Conservation (phyloP, 139 green algal species). For the Chlamydomonas sphaeroides region DNA sequence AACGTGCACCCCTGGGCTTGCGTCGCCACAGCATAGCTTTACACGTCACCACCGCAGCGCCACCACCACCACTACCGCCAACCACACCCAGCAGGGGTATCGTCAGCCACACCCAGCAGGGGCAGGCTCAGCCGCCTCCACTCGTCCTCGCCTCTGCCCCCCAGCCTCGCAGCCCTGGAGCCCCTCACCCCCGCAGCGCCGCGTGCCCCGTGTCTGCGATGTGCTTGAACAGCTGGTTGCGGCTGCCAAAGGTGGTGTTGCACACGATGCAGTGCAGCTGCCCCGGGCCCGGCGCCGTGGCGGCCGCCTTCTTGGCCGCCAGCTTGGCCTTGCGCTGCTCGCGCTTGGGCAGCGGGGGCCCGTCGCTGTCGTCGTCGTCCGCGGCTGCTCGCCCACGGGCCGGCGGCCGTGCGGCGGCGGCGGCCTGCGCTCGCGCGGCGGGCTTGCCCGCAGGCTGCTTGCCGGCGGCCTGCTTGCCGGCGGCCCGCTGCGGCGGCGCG, state of each 20-base stretch:
- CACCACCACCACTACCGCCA: too few species aligned
- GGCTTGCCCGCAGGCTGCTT: not conserved
- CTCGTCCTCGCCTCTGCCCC: too few species aligned
- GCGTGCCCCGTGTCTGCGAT: slow-evolving; percentile 70
- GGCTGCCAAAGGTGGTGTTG: slow-evolving; percentile 61
- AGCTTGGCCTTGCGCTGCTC: slow-evolving; percentile 56
- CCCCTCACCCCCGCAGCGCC: slow-evolving; percentile 41
- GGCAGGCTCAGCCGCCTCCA: too few species aligned
- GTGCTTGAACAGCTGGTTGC: slow-evolving; percentile 82
- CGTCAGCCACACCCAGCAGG: too few species aligned
- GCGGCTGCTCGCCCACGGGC: too few species aligned
- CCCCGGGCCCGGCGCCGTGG: not conserved
- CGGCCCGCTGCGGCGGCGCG: not conserved
- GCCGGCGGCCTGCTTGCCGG: not conserved
- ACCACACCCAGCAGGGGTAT: too few species aligned
- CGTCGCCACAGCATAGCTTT: too few species aligned
- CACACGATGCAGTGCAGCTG: slow-evolving; percentile 66
- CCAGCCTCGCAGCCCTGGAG: not conserved
- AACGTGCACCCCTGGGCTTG: too few species aligned
- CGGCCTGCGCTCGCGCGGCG: not conserved
- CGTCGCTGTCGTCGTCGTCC: not conserved
- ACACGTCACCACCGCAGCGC: too few species aligned
- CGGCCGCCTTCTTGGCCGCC: slow-evolving; percentile 12
- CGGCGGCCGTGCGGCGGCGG: too few species aligned
- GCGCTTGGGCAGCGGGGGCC: slow-evolving; percentile 20